phyloP scores from a whole-genome alignment of 345 rosid species.

The Hibiscus mutabilis region DNA sequence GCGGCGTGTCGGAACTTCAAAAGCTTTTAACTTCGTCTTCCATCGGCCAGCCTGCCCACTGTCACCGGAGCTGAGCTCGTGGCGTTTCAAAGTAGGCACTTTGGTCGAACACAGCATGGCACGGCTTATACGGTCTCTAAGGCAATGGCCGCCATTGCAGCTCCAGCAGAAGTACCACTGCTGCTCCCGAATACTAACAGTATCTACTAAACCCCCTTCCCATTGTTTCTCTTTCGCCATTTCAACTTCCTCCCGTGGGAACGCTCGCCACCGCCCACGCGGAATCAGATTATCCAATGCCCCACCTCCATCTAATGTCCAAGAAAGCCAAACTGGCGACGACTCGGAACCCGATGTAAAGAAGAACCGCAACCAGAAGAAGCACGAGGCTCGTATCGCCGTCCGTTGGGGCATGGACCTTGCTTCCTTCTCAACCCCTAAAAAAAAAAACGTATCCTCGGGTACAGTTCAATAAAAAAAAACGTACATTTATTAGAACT shows the following conservation, averaged over 20 bases:
- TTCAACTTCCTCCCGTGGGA: slow-evolving; percentile 26
- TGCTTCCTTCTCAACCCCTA: slow-evolving; percentile 59
- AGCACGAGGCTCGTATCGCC: slow-evolving; percentile 82
- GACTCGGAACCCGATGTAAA: slow-evolving; percentile 38
- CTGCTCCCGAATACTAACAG: slow-evolving; percentile 12
- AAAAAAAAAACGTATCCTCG: slow-evolving; percentile 58
- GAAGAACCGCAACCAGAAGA: slow-evolving; percentile 76
- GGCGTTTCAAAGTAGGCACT: too few relatives aligned
- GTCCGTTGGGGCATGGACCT: slow-evolving; percentile 77
- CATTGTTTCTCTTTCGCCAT: slow-evolving; percentile 15
- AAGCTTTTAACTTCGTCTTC: neutral
- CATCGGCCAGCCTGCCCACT: neutral
- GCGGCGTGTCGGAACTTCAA: neutral
- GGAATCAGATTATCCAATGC: slow-evolving; percentile 28
- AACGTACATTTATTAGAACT: neutral
- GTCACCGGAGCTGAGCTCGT: neutral
- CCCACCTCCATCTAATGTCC: slow-evolving; percentile 17
- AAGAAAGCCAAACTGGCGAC: slow-evolving; percentile 24
- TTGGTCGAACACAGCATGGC: slow-evolving; percentile 26
- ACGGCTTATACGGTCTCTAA: slow-evolving; percentile 36
- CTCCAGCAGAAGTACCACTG: slow-evolving; percentile 11
- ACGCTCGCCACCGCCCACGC: slow-evolving; percentile 23
- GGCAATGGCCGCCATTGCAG: slow-evolving; percentile 30
- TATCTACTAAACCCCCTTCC: slow-evolving; percentile 10
- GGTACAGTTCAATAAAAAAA: slow-evolving; percentile 18